Evolutionary conservation across 495 filamentous ascomycete genomes (phyloP).

Genomic region (Parachaetomium inaequale): DNA sequence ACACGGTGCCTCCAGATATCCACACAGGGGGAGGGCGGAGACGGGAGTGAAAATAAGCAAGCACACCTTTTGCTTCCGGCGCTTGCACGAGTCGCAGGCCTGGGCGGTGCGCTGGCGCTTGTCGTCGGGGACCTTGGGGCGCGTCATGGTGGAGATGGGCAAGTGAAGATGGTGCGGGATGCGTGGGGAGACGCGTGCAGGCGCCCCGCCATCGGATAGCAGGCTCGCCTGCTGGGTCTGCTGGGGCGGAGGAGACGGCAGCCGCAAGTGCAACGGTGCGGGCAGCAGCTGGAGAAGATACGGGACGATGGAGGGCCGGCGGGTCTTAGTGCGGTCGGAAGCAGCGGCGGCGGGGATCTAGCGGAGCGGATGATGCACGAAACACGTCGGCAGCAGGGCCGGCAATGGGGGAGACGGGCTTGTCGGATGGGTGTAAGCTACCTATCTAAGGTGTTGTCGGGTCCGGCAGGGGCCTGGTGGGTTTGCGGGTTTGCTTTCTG

Average conservation of each 20-base stretch:
- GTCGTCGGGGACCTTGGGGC: slow-evolving; percentile 60
- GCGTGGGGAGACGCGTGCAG: slow-evolving; percentile 20
- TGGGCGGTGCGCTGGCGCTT: slow-evolving; percentile 62
- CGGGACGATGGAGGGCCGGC: slow-evolving; percentile 5
- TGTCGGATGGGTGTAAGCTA: slow-evolving; percentile 29
- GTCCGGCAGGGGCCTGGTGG: slow-evolving; percentile 14
- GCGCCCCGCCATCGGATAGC: slow-evolving; percentile 36
- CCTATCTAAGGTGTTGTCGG: slow-evolving; percentile 10
- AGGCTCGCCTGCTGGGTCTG: slow-evolving; percentile 13
- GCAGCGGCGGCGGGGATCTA: slow-evolving; percentile 26
- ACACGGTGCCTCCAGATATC: background rate
- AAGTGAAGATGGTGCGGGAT: slow-evolving; percentile 13
- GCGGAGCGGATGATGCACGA: slow-evolving; percentile 37
- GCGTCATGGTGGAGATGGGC: slow-evolving; percentile 49
- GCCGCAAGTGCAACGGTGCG: slow-evolving; percentile 29
- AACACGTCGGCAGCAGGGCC: slow-evolving; percentile 33
- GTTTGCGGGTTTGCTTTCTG: slow-evolving; percentile 9
- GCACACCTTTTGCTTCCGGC: slow-evolving; percentile 69
- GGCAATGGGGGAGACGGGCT: slow-evolving; percentile 22
- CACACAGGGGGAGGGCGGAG: slow-evolving; percentile 16
- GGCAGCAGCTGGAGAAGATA: slow-evolving; percentile 13
- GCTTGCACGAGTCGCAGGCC: slow-evolving; percentile 75
- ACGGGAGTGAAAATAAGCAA: slow-evolving; percentile 15
- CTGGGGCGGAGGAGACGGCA: slow-evolving; percentile 18
- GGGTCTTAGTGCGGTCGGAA: slow-evolving; percentile 28